Evolutionary conservation across 164 flowering plant species (phyloP).

Genomic region (Houttuynia cordata): DNA sequence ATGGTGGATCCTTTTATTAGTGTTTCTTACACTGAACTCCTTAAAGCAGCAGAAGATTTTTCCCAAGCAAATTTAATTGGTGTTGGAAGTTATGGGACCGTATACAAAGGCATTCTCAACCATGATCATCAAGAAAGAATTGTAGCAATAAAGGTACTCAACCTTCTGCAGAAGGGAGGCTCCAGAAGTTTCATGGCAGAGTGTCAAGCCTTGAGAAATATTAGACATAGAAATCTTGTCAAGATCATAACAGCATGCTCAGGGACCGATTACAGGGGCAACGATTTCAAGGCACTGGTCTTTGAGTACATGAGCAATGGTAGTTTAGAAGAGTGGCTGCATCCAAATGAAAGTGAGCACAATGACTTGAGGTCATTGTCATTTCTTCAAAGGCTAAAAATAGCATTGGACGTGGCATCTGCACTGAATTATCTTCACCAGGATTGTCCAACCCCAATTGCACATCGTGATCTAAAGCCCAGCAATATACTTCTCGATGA

Average conservation of each 20-base stretch:
- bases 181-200: constrained; percentile 19
- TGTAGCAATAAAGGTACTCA: constrained; percentile 6
- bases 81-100: constrained; percentile 3
- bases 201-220: constrained; percentile 18
- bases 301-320: constrained; percentile 8
- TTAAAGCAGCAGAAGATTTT: constrained; percentile 1
- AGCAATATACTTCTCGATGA: constrained; percentile 12
- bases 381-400: constrained; percentile 2
- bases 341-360: not conserved
- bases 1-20: not conserved
- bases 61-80: constrained; percentile 5
- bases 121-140: not conserved
- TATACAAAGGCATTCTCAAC: constrained; percentile 2
- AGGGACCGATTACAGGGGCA: constrained; percentile 16
- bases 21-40: constrained; percentile 3
- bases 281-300: constrained; percentile 18
- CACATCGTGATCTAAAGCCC: constrained; percentile 14
- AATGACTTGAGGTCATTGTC: not conserved
- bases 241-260: constrained; percentile 21
- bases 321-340: constrained; percentile 5
- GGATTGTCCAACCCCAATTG: constrained; percentile 6
- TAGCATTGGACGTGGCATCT: constrained; percentile 1
- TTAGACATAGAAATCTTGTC: constrained; percentile 26
- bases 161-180: constrained; percentile 19
- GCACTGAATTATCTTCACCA: constrained; percentile 7